A percentile compares a stretch with the other conserved stretches of the same genome.
Conservation (phyloP, 1,139 yeast species). For the Yamadazyma taylorii region DNA sequence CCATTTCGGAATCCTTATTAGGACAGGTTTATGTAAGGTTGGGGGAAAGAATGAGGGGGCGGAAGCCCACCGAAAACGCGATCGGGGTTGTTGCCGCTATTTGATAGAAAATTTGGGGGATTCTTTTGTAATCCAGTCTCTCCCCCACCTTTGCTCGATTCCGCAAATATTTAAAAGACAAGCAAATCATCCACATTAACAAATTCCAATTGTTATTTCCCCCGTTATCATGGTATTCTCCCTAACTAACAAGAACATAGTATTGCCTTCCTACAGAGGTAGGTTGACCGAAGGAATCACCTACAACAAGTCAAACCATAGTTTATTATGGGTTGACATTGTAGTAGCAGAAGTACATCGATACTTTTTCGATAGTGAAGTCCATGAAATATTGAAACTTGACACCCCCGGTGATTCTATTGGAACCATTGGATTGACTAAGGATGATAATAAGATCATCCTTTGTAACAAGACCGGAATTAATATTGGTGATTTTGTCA, state of each 20-base stretch:
- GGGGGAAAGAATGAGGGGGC: no score
- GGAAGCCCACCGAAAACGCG: no score
- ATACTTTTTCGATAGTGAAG: constrained; percentile 24
- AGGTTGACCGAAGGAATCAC: constrained; percentile 68
- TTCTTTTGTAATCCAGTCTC: no score
- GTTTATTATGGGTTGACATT: constrained; percentile 72
- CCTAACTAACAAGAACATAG: constrained; percentile 22
- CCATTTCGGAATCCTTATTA: no score
- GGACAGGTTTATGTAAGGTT: no score
- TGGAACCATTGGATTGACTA: constrained; percentile 66
- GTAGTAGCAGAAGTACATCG: constrained; percentile 58
- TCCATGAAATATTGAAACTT: constrained; percentile 44
- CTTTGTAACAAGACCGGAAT: constrained; percentile 62
- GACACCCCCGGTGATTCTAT: constrained; percentile 40
- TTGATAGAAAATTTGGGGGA: no score
- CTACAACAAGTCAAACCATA: constrained; percentile 55
- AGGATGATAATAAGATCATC: constrained; percentile 39
- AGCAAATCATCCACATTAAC: no score
- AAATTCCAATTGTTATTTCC: no score
- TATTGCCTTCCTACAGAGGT: constrained; percentile 47
- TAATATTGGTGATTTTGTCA: constrained; percentile 46
- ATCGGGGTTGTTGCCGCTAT: not conserved
- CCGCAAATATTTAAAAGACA: no score
- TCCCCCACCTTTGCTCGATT: no score
- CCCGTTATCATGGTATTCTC: constrained; percentile 4